Evolutionary conservation across 2,329 filamentous ascomycete species (phyloP), one percentile per base, ranked within the genome.

Genomic region (Magnaporthales sp.): DNA sequence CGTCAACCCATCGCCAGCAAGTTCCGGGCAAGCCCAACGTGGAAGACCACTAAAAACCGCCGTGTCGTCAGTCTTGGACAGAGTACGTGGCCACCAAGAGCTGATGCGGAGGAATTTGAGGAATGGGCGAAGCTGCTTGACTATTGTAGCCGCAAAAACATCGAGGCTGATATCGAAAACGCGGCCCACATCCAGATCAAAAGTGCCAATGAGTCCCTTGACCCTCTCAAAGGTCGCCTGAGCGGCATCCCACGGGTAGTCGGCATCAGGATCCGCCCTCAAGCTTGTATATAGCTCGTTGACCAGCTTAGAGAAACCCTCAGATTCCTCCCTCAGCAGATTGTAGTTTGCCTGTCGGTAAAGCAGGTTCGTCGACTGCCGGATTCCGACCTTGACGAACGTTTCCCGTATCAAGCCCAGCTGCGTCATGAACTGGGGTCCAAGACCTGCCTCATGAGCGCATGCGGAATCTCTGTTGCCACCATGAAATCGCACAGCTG

Each of bases 311-410:
- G 95, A 93, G 75, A 97, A 99, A 56, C 96, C 95, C 78, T 99
- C 95, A 0, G 92, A 92, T 77, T 99, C 95, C 79, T 99, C 95
- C 61, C 95, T 89, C 24, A 99, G 81, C 8, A 99, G 81, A 73
- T 99, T 99, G 81, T 97, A 98, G 77, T 97, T 98, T 15, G 94
- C 92, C 77, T 98, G 95, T 68, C 93, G 90, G 76, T 99, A 99
- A 0, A 99, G 84, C 4, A 95, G 83, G 72, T 97, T 96, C 8
- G 95, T 99, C 63, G 93, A 91, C 74, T 96, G 93, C 66, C 94
- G 89, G 70, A 97, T 93, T 19, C 90, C 90, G 74, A 95, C 87
- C 70, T 89, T 89, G 67, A 86, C 83, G 76, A 98, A 99, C 6
- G 89, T 94, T n/a, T 90, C 87, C 64, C 93, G 87, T 63, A 97